These are phyloP conservation scores for Pythium scleroteichum DNA, from an alignment of 352 stramenopile species.

Conservation along the genomic window DNA sequence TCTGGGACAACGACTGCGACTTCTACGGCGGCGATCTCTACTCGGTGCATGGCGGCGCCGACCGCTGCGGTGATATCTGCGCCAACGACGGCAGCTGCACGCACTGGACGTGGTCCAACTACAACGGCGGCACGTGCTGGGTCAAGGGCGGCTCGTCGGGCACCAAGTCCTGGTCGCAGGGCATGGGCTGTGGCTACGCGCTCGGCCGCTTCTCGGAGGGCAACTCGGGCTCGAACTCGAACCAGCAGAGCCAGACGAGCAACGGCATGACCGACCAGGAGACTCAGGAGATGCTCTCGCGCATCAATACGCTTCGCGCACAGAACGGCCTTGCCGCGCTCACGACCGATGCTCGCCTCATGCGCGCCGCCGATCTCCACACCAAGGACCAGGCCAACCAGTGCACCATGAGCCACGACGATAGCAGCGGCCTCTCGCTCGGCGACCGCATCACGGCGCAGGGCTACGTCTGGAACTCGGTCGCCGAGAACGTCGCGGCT, in stretches of 20 bases:
- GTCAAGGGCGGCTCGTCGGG: conserved; percentile 35
- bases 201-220: background rate
- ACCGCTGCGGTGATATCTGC: background rate
- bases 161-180: background rate
- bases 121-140: conserved; percentile 57
- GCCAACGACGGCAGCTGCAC: background rate
- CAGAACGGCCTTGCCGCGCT: background rate
- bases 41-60: background rate
- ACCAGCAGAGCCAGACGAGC: background rate
- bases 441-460: background rate
- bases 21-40: background rate
- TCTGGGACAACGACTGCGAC: background rate
- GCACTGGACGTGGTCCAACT: conserved; percentile 40
- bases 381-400: conserved; percentile 11
- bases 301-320: background rate
- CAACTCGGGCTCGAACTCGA: background rate
- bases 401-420: conserved; percentile 10
- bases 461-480: background rate
- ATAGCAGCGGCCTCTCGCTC: background rate
- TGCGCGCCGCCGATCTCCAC: background rate
- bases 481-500: conserved; percentile 16
- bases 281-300: background rate
- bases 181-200: background rate
- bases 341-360: background rate
- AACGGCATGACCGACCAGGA: background rate